Evolutionary conservation across 2,329 filamentous ascomycete species (phyloP).

Genomic region (Aspergillus jensenii): DNA sequence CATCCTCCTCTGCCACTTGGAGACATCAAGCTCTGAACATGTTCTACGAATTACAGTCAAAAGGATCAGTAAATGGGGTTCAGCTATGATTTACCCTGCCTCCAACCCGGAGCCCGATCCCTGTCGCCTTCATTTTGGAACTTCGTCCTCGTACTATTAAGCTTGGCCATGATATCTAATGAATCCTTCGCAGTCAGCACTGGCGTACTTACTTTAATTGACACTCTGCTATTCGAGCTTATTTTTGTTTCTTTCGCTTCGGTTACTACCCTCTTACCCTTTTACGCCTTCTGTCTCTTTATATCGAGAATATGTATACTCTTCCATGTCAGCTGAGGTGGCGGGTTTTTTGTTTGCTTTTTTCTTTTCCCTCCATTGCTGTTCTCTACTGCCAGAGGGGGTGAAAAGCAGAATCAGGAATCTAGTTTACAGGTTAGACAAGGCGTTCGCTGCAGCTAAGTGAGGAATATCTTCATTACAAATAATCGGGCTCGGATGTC

Average conservation of each 20-base stretch:
- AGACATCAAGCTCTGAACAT: background rate
- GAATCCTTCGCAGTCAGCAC: conserved; percentile 20
- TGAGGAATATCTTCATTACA: background rate
- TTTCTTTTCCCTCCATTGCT: conserved; percentile 7
- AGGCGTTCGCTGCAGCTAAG: background rate
- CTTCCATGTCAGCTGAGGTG: background rate
- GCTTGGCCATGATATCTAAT: conserved; percentile 27
- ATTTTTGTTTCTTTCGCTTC: background rate
- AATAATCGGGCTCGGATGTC: background rate
- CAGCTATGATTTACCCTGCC: background rate
- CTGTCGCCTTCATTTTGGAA: conserved; percentile 10
- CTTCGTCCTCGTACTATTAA: conserved; percentile 20
- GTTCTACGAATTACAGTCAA: background rate
- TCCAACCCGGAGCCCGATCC: background rate
- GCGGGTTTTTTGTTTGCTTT: background rate
- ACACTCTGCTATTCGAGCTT: conserved; percentile 1
- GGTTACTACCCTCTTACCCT: background rate
- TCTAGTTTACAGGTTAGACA: background rate
- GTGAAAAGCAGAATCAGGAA: background rate
- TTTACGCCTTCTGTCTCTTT: background rate
- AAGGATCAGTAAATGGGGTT: background rate
- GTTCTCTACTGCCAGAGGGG: conserved; percentile 1
- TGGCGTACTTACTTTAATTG: conserved; percentile 18
- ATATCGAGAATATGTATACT: conserved; percentile 10
- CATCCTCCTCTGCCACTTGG: background rate